A percentile compares a stretch with the other conserved stretches of the same genome.
Evolutionary conservation across 495 filamentous ascomycete genomes (phyloP).

Genomic region (Thozetella sp.): DNA sequence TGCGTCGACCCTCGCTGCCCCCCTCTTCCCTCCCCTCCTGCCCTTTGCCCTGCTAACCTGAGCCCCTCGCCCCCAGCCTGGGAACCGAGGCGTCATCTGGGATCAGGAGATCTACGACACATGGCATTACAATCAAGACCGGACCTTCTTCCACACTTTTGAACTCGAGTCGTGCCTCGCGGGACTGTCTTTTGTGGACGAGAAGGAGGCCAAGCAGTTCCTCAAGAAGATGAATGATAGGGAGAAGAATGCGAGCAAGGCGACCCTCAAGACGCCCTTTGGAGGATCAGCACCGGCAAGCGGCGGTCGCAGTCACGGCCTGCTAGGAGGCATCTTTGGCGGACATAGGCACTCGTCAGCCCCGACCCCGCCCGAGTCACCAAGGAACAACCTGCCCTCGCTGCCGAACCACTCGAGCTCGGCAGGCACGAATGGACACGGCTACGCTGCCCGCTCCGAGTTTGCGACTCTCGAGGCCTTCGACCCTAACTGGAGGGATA

Average conservation of each 20-base stretch:
- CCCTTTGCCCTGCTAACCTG: slow-evolving; percentile 4
- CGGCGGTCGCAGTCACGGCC: slow-evolving; percentile 39
- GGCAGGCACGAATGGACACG: slow-evolving; percentile 37
- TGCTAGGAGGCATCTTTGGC: slow-evolving; percentile 69
- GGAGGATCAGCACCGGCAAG: slow-evolving; percentile 55
- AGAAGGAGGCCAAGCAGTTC: slow-evolving; percentile 95
- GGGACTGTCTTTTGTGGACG: slow-evolving; percentile 88
- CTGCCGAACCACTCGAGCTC: slow-evolving; percentile 51
- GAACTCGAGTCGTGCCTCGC: slow-evolving; percentile 91
- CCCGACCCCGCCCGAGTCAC: slow-evolving; percentile 56
- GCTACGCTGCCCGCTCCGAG: slow-evolving; percentile 40
- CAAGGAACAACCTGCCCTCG: slow-evolving; percentile 47
- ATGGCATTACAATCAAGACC: slow-evolving; percentile 93
- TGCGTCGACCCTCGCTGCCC: slow-evolving; percentile 45
- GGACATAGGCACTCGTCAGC: slow-evolving; percentile 68
- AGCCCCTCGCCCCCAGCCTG: slow-evolving; percentile 58
- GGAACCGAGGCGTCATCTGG: slow-evolving; percentile 91
- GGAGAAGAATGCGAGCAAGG: slow-evolving; percentile 90
- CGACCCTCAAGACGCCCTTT: slow-evolving; percentile 77
- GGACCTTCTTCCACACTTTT: slow-evolving; percentile 96
- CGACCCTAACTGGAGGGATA: slow-evolving; percentile 82
- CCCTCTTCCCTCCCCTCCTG: neutral
- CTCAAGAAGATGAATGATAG: slow-evolving; percentile 92
- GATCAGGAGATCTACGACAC: slow-evolving; percentile 97
- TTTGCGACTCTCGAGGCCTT: slow-evolving; percentile 75